Evolutionary conservation across 768 basidiomycete species (phyloP), one percentile per base, ranked within the genome.

Genomic region (Lentinula boryana): DNA sequence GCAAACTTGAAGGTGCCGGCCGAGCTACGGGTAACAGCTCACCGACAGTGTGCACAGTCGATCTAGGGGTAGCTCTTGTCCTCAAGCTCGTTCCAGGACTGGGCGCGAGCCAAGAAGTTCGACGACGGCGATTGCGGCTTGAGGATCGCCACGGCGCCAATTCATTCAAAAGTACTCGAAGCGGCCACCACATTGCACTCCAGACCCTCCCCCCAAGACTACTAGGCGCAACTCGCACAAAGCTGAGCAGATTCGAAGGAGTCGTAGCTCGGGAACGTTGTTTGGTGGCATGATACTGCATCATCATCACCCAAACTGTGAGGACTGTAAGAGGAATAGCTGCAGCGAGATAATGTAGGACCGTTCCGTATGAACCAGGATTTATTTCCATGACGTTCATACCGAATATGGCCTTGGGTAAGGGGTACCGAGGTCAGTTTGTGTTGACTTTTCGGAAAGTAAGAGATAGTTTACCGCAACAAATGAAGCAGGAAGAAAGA

Each of bases 401-500:
- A 4, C 84, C 80, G 56, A 84, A 85, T 4, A 79, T 71, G 16
- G 74, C 70, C 84, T 85, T 1, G 23, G 61, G 4, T 27, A 49
- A 46, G 36, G 36, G 9, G 36, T 3, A 7, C 4, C 32, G 32
- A 31, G 32, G 23, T 31, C 35, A 33, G 52, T 31, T 35, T 23
- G 27, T 23, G 13, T 31, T 16, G n/a, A 31, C 23, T 5, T 53
- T 27, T 38, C 2, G 46, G 32, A 16, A 33, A 41, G 21, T 8
- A 15, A 18, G n/a, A 23, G 50, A 58, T 3, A 52, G 69, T 73
- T 56, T 65, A 79, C 78, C 7, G 77, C 77, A 35, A 74, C 69
- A 51, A 86, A 81, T 13, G 78, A 78, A 2, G 82, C 79, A 0
- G 85, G 85, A 8, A 86, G 71, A 68, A 86, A 87, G 16, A 84